These are phyloP conservation scores for Ilex aquifolium DNA, from an alignment of 257 asterid genomes.

Conservation along the genomic window DNA sequence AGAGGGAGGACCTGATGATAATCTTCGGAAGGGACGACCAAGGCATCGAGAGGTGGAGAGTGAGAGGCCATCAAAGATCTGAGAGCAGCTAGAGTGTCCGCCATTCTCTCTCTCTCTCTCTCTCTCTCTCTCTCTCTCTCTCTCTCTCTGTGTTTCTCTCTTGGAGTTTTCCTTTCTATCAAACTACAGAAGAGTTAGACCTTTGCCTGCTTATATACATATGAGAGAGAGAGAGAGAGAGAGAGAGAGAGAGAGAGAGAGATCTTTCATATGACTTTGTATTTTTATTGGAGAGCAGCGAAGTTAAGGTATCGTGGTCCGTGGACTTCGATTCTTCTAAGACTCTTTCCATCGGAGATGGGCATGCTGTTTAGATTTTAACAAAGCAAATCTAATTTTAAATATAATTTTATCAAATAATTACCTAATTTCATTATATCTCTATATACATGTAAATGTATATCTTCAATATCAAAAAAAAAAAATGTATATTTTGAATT, in stretches of 20 bases:
- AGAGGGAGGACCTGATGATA: conserved; percentile 68
- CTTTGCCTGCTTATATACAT: background rate
- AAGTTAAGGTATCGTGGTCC: too few relatives aligned
- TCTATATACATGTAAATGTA: too few relatives aligned
- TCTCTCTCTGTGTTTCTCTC: background rate
- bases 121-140: background rate
- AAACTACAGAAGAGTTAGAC: too few relatives aligned
- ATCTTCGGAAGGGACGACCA: conserved; percentile 91
- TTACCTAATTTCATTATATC: too few relatives aligned
- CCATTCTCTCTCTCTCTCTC: conserved; percentile 32
- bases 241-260: background rate
- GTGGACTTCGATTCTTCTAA: too few relatives aligned
- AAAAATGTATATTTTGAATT: too few relatives aligned
- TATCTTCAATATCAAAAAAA: too few relatives aligned
- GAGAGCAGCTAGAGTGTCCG: conserved; percentile 48
- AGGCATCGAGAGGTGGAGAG: conserved; percentile 76
- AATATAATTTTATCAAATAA: too few relatives aligned
- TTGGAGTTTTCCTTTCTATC: background rate
- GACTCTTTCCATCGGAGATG: too few relatives aligned
- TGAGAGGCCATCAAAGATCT: conserved; percentile 79
- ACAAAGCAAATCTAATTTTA: too few relatives aligned
- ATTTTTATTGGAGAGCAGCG: too few relatives aligned
- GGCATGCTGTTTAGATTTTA: too few relatives aligned
- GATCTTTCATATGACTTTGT: background rate
- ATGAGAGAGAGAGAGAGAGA: background rate